Evolutionary conservation across 352 stramenopile species (phyloP).

Genomic region (Pythium scleroteichum): DNA sequence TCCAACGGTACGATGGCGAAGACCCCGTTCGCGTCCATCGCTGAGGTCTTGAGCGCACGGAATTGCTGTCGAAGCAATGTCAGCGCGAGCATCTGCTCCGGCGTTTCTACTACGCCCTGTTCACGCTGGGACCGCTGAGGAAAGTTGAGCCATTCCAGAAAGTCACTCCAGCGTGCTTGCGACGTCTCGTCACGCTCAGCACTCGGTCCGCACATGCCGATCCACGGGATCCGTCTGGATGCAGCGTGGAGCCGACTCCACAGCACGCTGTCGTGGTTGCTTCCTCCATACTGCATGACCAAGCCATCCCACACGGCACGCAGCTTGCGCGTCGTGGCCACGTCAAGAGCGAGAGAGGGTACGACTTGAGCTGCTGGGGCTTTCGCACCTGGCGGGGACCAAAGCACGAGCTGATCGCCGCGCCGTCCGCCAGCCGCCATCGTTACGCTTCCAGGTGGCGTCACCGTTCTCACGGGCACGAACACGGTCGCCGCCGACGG

Average conservation of each 20-base stretch:
- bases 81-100: slow-evolving; percentile 11
- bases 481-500: neutral
- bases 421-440: neutral
- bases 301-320: slow-evolving; percentile 14
- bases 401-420: neutral
- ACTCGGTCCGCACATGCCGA: slow-evolving; percentile 2
- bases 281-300: slow-evolving; percentile 10
- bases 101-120: neutral
- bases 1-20: slow-evolving; percentile 2
- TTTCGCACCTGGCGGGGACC: neutral
- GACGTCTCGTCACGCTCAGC: no score
- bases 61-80: slow-evolving; percentile 16
- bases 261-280: neutral
- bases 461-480: neutral
- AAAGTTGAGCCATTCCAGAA: slow-evolving; percentile 13
- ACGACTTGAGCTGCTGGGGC: no score
- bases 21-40: slow-evolving; percentile 6
- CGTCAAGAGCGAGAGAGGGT: neutral
- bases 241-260: neutral
- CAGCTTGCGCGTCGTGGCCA: slow-evolving; percentile 5
- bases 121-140: neutral
- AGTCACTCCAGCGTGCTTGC: neutral
- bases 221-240: neutral
- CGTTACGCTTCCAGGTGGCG: neutral
- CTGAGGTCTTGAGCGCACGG: neutral